Percentiles rank a stretch among this genome's conserved stretches.
Conservation (phyloP, 2,329 filamentous ascomycete genomes). For the Chalaropsis thielavioides region DNA sequence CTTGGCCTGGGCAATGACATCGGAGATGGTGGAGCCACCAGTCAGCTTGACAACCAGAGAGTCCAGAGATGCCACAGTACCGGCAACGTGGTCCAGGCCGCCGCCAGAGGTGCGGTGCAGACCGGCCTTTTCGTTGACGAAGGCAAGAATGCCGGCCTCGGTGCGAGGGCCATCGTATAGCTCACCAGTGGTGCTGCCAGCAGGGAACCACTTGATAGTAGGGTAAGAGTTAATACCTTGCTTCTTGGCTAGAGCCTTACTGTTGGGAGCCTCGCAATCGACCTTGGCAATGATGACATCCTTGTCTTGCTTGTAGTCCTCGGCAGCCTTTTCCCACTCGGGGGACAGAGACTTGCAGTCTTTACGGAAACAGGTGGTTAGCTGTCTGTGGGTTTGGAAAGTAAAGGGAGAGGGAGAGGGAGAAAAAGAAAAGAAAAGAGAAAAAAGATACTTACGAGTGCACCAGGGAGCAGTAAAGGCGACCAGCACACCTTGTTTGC, state of each 20-base stretch:
- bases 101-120: constrained; percentile 75
- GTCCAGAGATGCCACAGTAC: constrained; percentile 70
- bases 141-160: constrained; percentile 63
- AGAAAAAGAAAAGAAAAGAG: neutral
- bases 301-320: constrained; percentile 63
- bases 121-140: constrained; percentile 77
- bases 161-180: constrained; percentile 61
- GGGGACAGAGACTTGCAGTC: constrained; percentile 96
- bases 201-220: constrained; percentile 95
- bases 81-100: constrained; percentile 61
- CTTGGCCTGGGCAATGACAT: constrained; percentile 56
- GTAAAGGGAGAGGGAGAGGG: neutral
- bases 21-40: constrained; percentile 38
- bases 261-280: constrained; percentile 76
- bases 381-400: neutral
- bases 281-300: constrained; percentile 85
- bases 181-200: constrained; percentile 58
- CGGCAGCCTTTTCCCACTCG: constrained; percentile 73
- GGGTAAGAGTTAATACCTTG: constrained; percentile 78
- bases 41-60: constrained; percentile 59
- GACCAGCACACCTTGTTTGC: constrained; percentile 79
- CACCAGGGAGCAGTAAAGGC: constrained; percentile 98
- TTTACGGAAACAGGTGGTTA: constrained; percentile 26
- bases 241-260: constrained; percentile 61
- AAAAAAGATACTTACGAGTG: constrained; percentile 56